phyloP scores from a whole-genome alignment of 225 moss, liverwort and hornwort species.

The Neckera pumila region DNA sequence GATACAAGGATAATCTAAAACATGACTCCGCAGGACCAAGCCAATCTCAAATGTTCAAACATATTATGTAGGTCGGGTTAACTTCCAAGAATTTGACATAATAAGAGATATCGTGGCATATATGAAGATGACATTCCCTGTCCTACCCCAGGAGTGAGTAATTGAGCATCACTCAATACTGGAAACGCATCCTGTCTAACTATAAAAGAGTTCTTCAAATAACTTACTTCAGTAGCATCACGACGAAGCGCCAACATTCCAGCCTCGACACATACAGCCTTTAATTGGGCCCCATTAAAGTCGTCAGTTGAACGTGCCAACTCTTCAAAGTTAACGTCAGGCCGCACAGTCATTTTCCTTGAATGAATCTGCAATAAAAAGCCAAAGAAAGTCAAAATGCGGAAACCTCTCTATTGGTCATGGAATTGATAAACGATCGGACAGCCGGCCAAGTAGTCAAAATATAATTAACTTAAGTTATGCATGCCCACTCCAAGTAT shows the following conservation, averaged over 20 bases:
- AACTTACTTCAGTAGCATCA: constrained; percentile 81
- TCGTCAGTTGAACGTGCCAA: constrained; percentile 88
- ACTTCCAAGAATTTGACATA: background rate
- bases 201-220: background rate
- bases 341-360: constrained; percentile 74
- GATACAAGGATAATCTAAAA: background rate
- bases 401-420: background rate
- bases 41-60: background rate
- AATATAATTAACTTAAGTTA: background rate
- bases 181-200: background rate
- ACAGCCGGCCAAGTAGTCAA: background rate
- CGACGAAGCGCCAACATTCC: constrained; percentile 95
- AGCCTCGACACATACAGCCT: constrained; percentile 94
- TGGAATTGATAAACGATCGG: background rate
- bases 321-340: constrained; percentile 90
- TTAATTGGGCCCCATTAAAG: constrained; percentile 86
- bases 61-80: background rate
- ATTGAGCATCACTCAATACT: background rate
- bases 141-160: background rate
- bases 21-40: background rate
- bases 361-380: constrained; percentile 65
- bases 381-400: background rate
- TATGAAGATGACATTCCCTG: background rate
- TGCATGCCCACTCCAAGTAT: background rate
- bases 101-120: background rate